Conservation (phyloP, 768 basidiomycete genomes). For the Roridomyces roridus region DNA sequence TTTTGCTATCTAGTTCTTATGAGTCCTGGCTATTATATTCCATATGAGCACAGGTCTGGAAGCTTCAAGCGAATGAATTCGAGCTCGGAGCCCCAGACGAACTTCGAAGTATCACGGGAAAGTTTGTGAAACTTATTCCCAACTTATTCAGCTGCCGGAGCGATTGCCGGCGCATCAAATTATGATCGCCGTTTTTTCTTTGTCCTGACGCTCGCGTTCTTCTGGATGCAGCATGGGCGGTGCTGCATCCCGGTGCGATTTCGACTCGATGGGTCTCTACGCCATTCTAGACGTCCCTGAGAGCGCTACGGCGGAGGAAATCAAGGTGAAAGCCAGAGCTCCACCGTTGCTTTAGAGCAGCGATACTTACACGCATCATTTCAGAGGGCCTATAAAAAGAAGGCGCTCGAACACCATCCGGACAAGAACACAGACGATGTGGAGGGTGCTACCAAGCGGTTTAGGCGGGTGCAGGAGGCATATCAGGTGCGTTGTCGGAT, state of each 20-base stretch:
- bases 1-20: no score
- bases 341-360: background rate
- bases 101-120: no score
- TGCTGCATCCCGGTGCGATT: background rate
- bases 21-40: no score
- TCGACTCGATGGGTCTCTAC: slow-evolving; percentile 30
- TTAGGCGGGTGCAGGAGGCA: slow-evolving; percentile 75
- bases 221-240: slow-evolving; percentile 1
- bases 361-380: background rate
- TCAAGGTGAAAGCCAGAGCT: slow-evolving; percentile 21
- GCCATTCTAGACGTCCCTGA: slow-evolving; percentile 25
- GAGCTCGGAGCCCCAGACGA: no score
- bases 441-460: slow-evolving; percentile 71
- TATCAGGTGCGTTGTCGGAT: slow-evolving; percentile 47
- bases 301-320: slow-evolving; percentile 25
- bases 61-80: no score
- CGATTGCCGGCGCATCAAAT: no score
- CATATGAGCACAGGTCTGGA: no score
- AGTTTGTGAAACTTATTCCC: no score
- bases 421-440: slow-evolving; percentile 75
- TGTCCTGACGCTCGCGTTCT: slow-evolving; percentile 31
- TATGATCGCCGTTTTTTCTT: no score
- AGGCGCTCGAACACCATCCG: slow-evolving; percentile 69
- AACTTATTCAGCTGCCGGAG: no score
- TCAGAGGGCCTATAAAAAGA: slow-evolving; percentile 68